Conservation (phyloP, 768 basidiomycete genomes). For the Hypsizygus marmoreus region DNA sequence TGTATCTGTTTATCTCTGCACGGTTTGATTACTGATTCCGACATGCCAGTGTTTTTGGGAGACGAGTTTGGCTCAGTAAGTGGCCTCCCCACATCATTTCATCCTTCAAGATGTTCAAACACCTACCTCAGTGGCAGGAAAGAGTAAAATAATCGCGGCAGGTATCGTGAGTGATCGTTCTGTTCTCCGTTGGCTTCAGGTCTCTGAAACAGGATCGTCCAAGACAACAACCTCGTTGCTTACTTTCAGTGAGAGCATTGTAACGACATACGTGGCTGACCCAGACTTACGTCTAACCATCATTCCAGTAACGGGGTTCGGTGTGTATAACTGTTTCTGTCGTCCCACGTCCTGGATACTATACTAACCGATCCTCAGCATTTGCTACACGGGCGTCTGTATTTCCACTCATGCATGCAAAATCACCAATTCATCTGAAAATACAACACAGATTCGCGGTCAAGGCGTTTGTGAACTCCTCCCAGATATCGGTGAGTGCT, state of each 20-base stretch:
- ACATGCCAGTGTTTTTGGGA: constrained; percentile 23
- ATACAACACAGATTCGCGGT: constrained; percentile 19
- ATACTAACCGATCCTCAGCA: constrained; percentile 15
- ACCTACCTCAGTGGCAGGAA: constrained; percentile 17
- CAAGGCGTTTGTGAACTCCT: constrained; percentile 26
- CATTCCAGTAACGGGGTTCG: constrained; percentile 17
- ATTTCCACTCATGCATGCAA: neutral
- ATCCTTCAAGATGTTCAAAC: neutral
- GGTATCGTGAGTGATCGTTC: constrained; percentile 18
- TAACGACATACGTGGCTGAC: constrained; percentile 5
- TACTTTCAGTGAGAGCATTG: constrained; percentile 24
- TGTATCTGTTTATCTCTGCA: neutral
- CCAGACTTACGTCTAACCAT: neutral
- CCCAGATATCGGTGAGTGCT: constrained; percentile 29
- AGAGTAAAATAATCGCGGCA: constrained; percentile 15
- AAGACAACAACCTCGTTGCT: constrained; percentile 14
- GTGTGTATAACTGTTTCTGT: constrained; percentile 7
- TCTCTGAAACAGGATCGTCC: neutral
- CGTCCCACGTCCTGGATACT: neutral
- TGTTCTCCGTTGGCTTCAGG: neutral
- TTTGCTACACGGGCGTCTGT: constrained; percentile 32
- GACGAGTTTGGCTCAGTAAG: constrained; percentile 30
- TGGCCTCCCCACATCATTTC: neutral
- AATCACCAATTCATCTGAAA: neutral
- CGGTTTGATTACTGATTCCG: neutral